A percentile compares a stretch with the other conserved stretches of the same genome.
Evolutionary conservation across 345 rosid species (phyloP).

Genomic region (Populus alba): DNA sequence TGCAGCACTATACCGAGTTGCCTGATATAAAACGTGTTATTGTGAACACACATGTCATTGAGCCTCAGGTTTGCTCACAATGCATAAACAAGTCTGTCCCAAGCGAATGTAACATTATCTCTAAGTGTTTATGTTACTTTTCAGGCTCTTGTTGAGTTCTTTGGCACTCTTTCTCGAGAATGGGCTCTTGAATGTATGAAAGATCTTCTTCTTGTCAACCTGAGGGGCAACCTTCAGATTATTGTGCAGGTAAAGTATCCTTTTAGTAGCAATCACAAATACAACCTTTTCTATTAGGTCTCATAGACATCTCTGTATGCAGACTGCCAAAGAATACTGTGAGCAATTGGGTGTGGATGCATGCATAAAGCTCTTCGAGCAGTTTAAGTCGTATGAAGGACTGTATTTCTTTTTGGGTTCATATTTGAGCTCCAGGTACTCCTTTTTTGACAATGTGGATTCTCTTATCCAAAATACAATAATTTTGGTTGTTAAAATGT

Average conservation of each 20-base stretch:
- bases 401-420: constrained; percentile 93
- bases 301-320: constrained; percentile 14
- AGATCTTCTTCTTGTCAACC: constrained; percentile 84
- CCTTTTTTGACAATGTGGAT: neutral
- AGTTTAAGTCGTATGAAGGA: constrained; percentile 93
- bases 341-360: constrained; percentile 91
- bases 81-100: neutral
- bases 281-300: neutral
- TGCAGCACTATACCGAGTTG: constrained; percentile 90
- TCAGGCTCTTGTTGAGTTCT: constrained; percentile 93
- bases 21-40: constrained; percentile 96
- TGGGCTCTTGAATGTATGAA: constrained; percentile 99
- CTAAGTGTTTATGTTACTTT: constrained; percentile 1
- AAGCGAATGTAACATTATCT: neutral
- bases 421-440: constrained; percentile 86
- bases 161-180: constrained; percentile 88
- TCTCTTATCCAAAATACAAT: neutral
- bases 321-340: constrained; percentile 94
- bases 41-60: constrained; percentile 95
- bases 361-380: constrained; percentile 93
- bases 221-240: constrained; percentile 92
- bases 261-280: constrained; percentile 12
- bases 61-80: constrained; percentile 68
- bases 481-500: constrained; percentile 1
- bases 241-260: constrained; percentile 71